These are phyloP conservation scores for Venturia oleaginea DNA, from an alignment of 2,329 filamentous ascomycete genomes.

Conservation along the genomic window DNA sequence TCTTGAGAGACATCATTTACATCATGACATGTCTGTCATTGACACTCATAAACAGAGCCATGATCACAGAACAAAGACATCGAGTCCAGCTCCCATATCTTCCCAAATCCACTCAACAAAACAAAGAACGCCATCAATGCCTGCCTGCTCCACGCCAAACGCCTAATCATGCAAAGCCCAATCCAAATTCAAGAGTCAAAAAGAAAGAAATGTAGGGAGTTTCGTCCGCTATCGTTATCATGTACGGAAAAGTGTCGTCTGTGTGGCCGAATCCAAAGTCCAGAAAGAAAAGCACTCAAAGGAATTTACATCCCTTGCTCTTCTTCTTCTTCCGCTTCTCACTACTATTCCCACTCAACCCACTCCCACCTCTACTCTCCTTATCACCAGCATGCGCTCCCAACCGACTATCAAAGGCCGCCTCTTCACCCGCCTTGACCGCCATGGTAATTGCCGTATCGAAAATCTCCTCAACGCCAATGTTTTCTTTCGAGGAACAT, in stretches of 20 bases:
- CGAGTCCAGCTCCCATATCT: conserved; percentile 5
- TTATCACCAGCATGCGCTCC: not conserved
- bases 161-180: not conserved
- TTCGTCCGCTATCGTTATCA: not conserved
- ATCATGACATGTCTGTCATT: not conserved
- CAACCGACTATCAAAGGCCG: not conserved
- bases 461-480: conserved; percentile 93
- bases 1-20: not conserved
- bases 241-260: not conserved
- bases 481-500: conserved; percentile 97
- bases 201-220: not conserved
- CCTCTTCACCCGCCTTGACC: conserved; percentile 48
- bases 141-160: not conserved
- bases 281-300: conserved; percentile 20
- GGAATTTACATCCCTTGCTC: conserved; percentile 29
- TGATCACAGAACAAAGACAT: not conserved
- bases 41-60: no score
- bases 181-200: not conserved
- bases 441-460: conserved; percentile 83
- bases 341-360: conserved; percentile 4
- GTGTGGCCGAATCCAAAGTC: not conserved
- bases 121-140: not conserved
- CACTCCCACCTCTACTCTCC: conserved; percentile 10
- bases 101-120: not conserved
- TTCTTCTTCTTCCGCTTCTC: conserved; percentile 6